Conservation (phyloP, 352 stramenopile species). For the Phytophthora parvispora region DNA sequence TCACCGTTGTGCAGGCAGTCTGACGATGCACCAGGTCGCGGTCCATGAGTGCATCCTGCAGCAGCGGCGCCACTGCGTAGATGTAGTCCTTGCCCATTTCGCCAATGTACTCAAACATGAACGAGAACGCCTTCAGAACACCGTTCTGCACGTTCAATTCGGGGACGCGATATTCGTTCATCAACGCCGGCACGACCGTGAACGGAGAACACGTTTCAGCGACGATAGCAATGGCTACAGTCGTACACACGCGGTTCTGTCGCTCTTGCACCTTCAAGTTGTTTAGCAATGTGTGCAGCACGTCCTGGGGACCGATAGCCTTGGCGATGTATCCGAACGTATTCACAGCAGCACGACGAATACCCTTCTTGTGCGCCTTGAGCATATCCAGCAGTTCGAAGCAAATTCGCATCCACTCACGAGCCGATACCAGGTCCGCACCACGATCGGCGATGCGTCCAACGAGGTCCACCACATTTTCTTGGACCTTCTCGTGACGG, state of each 20-base stretch:
- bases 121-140: constrained; percentile 99
- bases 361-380: constrained; percentile 99
- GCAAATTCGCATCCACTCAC: constrained; percentile 99
- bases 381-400: constrained; percentile 99
- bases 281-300: constrained; percentile 99
- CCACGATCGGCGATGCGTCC: constrained; percentile 98
- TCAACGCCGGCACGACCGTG: constrained; percentile 98
- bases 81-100: constrained; percentile 99
- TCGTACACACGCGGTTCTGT: constrained; percentile 99
- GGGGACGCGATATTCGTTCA: constrained; percentile 99
- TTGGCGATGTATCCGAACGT: constrained; percentile 99
- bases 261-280: constrained; percentile 99
- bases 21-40: constrained; percentile 99
- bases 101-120: constrained; percentile 99
- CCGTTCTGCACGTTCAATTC: constrained; percentile 99
- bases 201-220: constrained; percentile 99
- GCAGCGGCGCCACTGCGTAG: constrained; percentile 98
- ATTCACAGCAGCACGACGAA: constrained; percentile 98
- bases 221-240: constrained; percentile 99
- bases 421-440: constrained; percentile 97
- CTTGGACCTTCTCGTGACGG: constrained; percentile 99
- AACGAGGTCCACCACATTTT: constrained; percentile 97
- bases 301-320: constrained; percentile 99
- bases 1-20: constrained; percentile 98
- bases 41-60: constrained; percentile 99